phyloP scores from a whole-genome alignment of 2,329 filamentous ascomycete genomes.

The Penicillium sp. region DNA sequence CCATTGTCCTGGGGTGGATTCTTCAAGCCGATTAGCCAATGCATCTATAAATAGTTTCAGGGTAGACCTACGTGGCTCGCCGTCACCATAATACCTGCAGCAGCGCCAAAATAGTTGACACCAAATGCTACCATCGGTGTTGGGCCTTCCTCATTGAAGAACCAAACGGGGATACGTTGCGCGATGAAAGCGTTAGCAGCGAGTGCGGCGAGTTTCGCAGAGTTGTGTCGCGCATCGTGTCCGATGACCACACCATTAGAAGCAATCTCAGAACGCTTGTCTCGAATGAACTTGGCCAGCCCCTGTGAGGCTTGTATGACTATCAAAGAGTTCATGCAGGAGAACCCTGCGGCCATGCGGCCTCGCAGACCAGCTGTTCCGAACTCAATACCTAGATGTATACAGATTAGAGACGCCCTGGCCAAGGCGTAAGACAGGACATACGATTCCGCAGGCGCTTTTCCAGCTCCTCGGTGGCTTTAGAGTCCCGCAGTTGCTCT shows the following conservation, averaged over 20 bases:
- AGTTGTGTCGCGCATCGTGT: conserved; percentile 62
- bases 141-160: conserved; percentile 55
- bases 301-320: conserved; percentile 64
- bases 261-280: conserved; percentile 42
- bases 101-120: conserved; percentile 52
- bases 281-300: conserved; percentile 58
- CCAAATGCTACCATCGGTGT: conserved; percentile 63
- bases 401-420: conserved; percentile 5
- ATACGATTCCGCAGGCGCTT: conserved; percentile 50
- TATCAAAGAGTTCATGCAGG: conserved; percentile 58
- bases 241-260: conserved; percentile 57
- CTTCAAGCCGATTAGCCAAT: conserved; percentile 20
- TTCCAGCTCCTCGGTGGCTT: conserved; percentile 50
- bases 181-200: conserved; percentile 59
- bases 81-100: conserved; percentile 63
- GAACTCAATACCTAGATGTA: conserved; percentile 52
- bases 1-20: conserved; percentile 63
- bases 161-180: conserved; percentile 58
- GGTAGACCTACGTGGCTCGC: conserved; percentile 53
- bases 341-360: conserved; percentile 64
- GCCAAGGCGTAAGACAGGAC: conserved; percentile 7
- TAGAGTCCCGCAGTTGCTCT: conserved; percentile 46
- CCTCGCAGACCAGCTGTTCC: conserved; percentile 62
- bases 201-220: conserved; percentile 58
- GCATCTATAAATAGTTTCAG: neutral